These are phyloP conservation scores for Parastagonospora nodorum DNA, from an alignment of 2,329 filamentous ascomycete genomes.

Conservation along the genomic window DNA sequence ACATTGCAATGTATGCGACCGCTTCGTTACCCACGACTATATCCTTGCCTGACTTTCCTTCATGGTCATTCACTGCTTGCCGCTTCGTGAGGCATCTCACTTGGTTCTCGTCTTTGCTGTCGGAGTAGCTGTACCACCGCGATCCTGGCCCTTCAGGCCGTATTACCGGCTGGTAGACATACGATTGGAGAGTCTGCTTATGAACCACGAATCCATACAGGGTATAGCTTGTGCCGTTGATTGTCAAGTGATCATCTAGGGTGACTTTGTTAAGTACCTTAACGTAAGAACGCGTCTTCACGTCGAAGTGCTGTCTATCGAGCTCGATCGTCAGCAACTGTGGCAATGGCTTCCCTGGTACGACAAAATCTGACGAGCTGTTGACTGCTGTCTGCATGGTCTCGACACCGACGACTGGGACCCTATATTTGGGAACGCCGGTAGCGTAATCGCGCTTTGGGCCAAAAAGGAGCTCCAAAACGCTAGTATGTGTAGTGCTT, in stretches of 20 bases:
- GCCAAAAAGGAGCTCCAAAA: slow-evolving; percentile 56
- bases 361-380: slow-evolving; percentile 31
- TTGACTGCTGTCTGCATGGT: slow-evolving; percentile 52
- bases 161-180: slow-evolving; percentile 64
- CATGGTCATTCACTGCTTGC: slow-evolving; percentile 58
- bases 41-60: slow-evolving; percentile 51
- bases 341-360: slow-evolving; percentile 45
- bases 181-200: slow-evolving; percentile 62
- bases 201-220: slow-evolving; percentile 67
- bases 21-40: slow-evolving; percentile 51
- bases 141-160: slow-evolving; percentile 61
- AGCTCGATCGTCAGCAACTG: slow-evolving; percentile 61
- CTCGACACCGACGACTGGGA: slow-evolving; percentile 40
- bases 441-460: slow-evolving; percentile 34
- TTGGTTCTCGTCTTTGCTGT: slow-evolving; percentile 58
- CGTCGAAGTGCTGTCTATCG: slow-evolving; percentile 62
- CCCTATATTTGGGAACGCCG: slow-evolving; percentile 44
- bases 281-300: slow-evolving; percentile 59
- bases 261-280: slow-evolving; percentile 62
- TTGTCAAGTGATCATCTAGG: slow-evolving; percentile 59
- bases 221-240: slow-evolving; percentile 57
- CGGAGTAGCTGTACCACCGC: slow-evolving; percentile 65
- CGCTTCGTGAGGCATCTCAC: slow-evolving; percentile 63
- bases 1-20: slow-evolving; percentile 61
- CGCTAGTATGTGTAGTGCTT: slow-evolving; percentile 48